A percentile compares a stretch with the other conserved stretches of the same genome.
Conservation (phyloP, 306 rosid genomes). For the barrel medic (Medicago truncatula) region MtrunA17r5.0-ANR NC_053049.1:32200501-32201000, state of each 20-base stretch:
- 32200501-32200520: constrained; percentile 75
- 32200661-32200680: constrained; percentile 60
- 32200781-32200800: constrained; percentile 58
- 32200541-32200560: constrained; percentile 84
- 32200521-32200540: constrained; percentile 70
- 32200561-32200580: constrained; percentile 79
- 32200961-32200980: constrained; percentile 64
- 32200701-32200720: constrained; percentile 55
- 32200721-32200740: constrained; percentile 47
- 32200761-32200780: constrained; percentile 66
- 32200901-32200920: constrained; percentile 59
- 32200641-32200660: constrained; percentile 77
- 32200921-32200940: constrained; percentile 62
- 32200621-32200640: constrained; percentile 83
- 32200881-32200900: constrained; percentile 50
- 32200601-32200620: constrained; percentile 58
- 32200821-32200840: constrained; percentile 66
- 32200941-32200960: constrained; percentile 60
- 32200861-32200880: constrained; percentile 76
- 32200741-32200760: constrained; percentile 66
- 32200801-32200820: constrained; percentile 55
- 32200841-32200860: constrained; percentile 59
- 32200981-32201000: constrained; percentile 52
- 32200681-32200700: constrained; percentile 62
- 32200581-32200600: constrained; percentile 69